phyloP scores from a whole-genome alignment of 805 yeast species.

The Metschnikowia lochheadii region DNA sequence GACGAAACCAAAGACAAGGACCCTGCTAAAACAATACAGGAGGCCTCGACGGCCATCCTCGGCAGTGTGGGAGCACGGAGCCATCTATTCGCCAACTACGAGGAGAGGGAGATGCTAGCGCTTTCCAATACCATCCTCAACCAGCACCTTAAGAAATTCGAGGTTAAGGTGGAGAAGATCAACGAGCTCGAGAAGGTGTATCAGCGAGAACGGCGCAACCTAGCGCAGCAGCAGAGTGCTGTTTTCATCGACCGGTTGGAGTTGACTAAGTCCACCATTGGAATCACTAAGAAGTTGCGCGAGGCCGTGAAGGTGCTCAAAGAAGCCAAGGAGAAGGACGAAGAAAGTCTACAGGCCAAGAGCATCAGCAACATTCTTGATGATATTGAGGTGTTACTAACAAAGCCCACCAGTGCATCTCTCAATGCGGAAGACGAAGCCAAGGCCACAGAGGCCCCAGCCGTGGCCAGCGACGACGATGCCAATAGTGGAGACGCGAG shows the following conservation, averaged over 20 bases:
- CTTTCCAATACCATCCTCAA: conserved; percentile 55
- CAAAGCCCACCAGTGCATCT: conserved; percentile 29
- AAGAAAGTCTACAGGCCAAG: conserved; percentile 1
- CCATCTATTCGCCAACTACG: conserved; percentile 73
- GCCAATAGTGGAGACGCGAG: conserved; percentile 6
- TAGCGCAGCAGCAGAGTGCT: conserved; percentile 63
- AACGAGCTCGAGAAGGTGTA: conserved; percentile 60
- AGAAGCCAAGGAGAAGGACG: conserved; percentile 10
- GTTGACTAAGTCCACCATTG: conserved; percentile 55
- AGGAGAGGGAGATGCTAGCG: conserved; percentile 72
- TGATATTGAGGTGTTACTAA: conserved; percentile 32
- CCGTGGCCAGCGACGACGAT: conserved; percentile 3
- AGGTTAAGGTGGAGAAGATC: conserved; percentile 57
- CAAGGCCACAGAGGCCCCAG: conserved; percentile 4
- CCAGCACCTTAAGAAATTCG: conserved; percentile 59
- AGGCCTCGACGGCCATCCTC: conserved; percentile 65
- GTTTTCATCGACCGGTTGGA: conserved; percentile 61
- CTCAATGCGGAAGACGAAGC: conserved; percentile 15
- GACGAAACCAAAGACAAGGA: conserved; percentile 4
- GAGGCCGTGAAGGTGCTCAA: conserved; percentile 24
- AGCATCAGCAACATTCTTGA: conserved; percentile 20
- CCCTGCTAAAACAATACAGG: conserved; percentile 37
- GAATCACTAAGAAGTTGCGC: conserved; percentile 45
- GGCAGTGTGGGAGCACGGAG: conserved; percentile 77
- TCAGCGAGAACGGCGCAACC: conserved; percentile 57